Evolutionary conservation across 305 asterid genomes (phyloP), one percentile per base, ranked within the genome.

Genomic region (Fraxinus nigra): DNA sequence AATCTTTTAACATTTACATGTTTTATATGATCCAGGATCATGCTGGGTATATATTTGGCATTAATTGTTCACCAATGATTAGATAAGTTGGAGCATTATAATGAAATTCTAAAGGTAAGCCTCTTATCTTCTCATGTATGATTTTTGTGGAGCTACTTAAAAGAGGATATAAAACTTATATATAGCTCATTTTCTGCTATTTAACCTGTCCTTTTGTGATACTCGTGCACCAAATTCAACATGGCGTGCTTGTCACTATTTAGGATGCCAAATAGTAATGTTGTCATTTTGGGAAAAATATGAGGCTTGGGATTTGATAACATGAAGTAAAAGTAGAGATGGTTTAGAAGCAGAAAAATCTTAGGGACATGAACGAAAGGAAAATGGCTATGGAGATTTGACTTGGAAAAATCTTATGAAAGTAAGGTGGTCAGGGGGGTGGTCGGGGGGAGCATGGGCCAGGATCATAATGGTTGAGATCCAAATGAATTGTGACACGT

Each of bases 21-120:
- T 28, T 28, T 46, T 78, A 18, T 72, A 79, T 81, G 75, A 78
- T 86, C 72, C 90, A 91, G 93, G 99, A 95, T 90, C 99, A 95
- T 84, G 99, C 96, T 79, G 97, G 99, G 32, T 98, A 95, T 82
- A 93, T 95, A 88, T 89, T 87, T 91, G 99, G 99, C 81, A 94
- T 92, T 11, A 93, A 95, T 87, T 95, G 98, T 67, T 16, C 85
- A 79, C 91, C 91, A 59, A 95, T 95, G 98, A 85, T 89, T 37
- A 38, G 95, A 88, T 54, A 95, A 95, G 79, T 82, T 93, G 91
- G 97, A 93, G 85, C 95, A 92, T 74, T 93, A 95, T 91, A 93
- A 95, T 77, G 90, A 87, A 85, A 84, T 92, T 78, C 75, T 95
- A 79, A 90, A 91, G 91, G 98, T 92, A 88, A 72, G 46, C 77